These are phyloP conservation scores for Annulohypoxylon moriforme DNA, from an alignment of 495 filamentous ascomycete genomes.

Conservation along the genomic window DNA sequence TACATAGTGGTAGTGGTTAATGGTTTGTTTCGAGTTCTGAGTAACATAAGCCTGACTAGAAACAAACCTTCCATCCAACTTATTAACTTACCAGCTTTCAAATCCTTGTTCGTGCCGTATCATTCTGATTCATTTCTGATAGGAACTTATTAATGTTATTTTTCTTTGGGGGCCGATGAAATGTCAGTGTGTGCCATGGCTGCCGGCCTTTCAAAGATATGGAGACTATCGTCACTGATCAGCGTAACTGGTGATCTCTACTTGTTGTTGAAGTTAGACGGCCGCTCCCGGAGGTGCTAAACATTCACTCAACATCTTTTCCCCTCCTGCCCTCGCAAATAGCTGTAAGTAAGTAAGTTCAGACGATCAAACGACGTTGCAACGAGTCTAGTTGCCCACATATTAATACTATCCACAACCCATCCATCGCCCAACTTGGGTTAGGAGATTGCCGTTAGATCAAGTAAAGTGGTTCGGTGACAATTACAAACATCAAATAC, in stretches of 20 bases:
- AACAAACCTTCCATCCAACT: conserved; percentile 13
- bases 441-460: conserved; percentile 32
- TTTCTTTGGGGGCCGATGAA: conserved; percentile 4
- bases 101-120: conserved; percentile 5
- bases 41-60: conserved; percentile 19
- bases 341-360: not conserved
- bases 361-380: conserved; percentile 8
- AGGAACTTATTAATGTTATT: conserved; percentile 2
- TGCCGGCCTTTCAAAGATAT: conserved; percentile 15
- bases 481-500: conserved; percentile 32
- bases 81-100: conserved; percentile 7
- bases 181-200: conserved; percentile 12
- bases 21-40: conserved; percentile 23
- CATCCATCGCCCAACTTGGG: conserved; percentile 3
- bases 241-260: conserved; percentile 29
- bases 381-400: conserved; percentile 15
- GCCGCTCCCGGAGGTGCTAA: not conserved
- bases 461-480: conserved; percentile 27
- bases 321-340: not conserved
- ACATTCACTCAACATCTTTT: not conserved
- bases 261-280: conserved; percentile 3
- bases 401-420: too few relatives aligned
- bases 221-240: conserved; percentile 39
- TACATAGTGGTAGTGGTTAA: not conserved
- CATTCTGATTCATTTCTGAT: not conserved